phyloP scores from a whole-genome alignment of 257 asterid species.

The Solanum pinnatisectum region DNA sequence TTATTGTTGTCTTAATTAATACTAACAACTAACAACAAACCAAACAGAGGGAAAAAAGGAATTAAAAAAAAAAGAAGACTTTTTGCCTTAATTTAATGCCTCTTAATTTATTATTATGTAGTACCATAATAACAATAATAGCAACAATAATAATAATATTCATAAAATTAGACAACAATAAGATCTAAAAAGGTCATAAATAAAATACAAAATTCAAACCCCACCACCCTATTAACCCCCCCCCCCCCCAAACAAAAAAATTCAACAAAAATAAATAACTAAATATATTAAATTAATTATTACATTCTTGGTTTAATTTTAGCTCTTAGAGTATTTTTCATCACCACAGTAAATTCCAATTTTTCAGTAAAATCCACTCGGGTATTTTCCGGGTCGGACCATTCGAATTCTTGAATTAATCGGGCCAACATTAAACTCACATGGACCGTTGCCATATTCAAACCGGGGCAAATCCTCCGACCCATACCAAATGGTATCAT shows the following conservation, averaged over 20 bases:
- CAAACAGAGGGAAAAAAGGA: not conserved
- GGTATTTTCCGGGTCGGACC: conserved; percentile 44
- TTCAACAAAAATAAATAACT: not conserved
- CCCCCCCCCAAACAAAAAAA: not conserved
- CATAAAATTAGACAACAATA: not conserved
- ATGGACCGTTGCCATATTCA: conserved; percentile 57
- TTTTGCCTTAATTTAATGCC: not conserved
- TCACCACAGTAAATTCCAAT: conserved; percentile 49
- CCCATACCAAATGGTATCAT: conserved; percentile 71
- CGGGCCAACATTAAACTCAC: conserved; percentile 53
- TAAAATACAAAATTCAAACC: not conserved
- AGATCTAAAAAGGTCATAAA: not conserved
- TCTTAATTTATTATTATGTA: not conserved
- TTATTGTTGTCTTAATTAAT: not conserved
- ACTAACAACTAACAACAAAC: not conserved
- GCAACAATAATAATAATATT: not conserved
- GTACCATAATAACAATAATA: not conserved
- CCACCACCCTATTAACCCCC: not conserved
- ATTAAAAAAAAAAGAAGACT: not conserved
- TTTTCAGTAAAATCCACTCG: conserved; percentile 51
- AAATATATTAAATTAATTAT: not conserved
- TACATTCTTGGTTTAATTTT: conserved; percentile 48
- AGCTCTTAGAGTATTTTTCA: conserved; percentile 50
- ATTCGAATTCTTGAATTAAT: conserved; percentile 64
- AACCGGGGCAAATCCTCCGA: conserved; percentile 71